These are phyloP conservation scores for Salvia hispanica DNA, from an alignment of 257 asterid species.

Conservation along the genomic window DNA sequence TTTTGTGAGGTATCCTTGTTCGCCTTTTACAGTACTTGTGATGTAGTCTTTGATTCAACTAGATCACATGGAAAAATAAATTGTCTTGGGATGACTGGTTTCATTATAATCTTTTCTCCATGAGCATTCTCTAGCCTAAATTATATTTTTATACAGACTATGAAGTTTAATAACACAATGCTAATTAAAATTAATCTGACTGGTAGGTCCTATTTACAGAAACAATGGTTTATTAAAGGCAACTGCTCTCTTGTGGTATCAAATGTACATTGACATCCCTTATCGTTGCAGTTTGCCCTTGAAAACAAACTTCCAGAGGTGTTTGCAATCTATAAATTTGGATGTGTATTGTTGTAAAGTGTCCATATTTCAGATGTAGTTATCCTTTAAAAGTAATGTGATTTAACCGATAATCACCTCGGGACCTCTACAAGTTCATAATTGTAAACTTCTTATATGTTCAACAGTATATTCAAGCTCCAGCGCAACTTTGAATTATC, in stretches of 20 bases:
- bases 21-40: constrained; percentile 26
- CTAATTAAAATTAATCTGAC: not conserved
- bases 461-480: constrained; percentile 19
- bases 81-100: constrained; percentile 33
- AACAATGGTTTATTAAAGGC: not conserved
- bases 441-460: constrained; percentile 16
- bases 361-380: not conserved
- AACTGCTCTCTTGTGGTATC: not conserved
- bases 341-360: not conserved
- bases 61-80: constrained; percentile 37
- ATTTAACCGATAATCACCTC: constrained; percentile 16
- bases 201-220: not conserved
- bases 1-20: constrained; percentile 10
- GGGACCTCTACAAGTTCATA: constrained; percentile 26
- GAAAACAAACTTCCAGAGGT: not conserved
- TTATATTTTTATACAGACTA: not conserved
- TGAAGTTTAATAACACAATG: not conserved
- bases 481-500: constrained; percentile 24
- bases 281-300: not conserved
- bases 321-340: constrained; percentile 3
- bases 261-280: not conserved
- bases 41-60: constrained; percentile 34
- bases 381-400: not conserved
- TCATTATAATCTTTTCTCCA: constrained; percentile 28
- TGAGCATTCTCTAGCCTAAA: constrained; percentile 23